Base-by-base conservation (phyloP, 2,329 filamentous ascomycete species). In the Colletotrichum paranaense region DNA sequence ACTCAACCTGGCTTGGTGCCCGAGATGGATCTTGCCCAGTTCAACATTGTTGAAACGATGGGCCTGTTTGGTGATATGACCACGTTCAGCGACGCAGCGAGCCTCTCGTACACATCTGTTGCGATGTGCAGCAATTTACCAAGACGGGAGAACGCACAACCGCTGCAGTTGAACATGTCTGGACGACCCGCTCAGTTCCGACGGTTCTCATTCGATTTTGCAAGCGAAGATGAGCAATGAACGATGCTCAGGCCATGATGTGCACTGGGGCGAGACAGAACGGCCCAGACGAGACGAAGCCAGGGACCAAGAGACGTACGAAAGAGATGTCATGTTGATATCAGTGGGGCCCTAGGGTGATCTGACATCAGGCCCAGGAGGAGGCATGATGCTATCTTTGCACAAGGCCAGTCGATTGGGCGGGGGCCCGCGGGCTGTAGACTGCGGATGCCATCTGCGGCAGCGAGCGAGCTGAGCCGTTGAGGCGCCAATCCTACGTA, bases 311-410 rank as follows among this genome's bases (percentile, higher is more conserved):
- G 59, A 32, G 42, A 52, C 53, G 24, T 58, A 59, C 67, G 46
- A 63, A 59, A 59, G 60, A 56, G 60, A 70, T 70, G 70, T 65
- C 70, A 65, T 65, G 60, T 70, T 73, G 67, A 73, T 73, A 73
- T 70, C 70, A 70, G 70, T 73, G 70, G 67, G 42, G 26, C 70
- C n/a, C 30, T 52, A 35, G 53, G 26, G n/a, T 70, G 67, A 73
- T 70, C 56, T 65, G 67, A 73, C 70, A 70, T 63, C 42, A 72
- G 68, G 68, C 2, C 16, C 28, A 55, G 42, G 14, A 70, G 42
- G 67, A 74, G 59, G 35, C 68, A 67, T 73, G 59, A 69, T 73
- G 60, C 70, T 64, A 60, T 52, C 63, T 68, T 58, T 60, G 55
- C 65, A 60, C 46, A 65, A 60, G 70, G 60, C 70, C 32, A 70